Conservation (phyloP, 176 grass and related monocot genomes). For the Triticum turgidum region DNA sequence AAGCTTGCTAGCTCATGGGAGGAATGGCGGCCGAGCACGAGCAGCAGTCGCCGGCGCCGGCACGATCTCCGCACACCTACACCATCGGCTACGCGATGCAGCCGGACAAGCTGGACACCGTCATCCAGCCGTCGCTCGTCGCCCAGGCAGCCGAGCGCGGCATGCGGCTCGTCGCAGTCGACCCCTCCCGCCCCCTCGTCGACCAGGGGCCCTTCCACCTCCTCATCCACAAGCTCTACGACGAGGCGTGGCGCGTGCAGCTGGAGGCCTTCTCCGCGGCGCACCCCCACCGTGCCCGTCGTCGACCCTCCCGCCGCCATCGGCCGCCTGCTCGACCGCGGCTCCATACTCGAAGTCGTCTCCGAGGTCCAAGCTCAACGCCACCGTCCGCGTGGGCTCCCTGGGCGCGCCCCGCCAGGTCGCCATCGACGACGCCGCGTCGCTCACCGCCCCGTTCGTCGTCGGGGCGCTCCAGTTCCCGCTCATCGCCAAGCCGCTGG, state of each 20-base stretch:
- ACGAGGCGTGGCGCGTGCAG: constrained; percentile 47
- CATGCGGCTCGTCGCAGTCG: constrained; percentile 49
- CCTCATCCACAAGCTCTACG: constrained; percentile 66
- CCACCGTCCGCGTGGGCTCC: neutral
- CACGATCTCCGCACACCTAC: neutral
- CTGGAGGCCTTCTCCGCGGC: constrained; percentile 50
- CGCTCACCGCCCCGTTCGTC: constrained; percentile 17
- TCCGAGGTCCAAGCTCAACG: constrained; percentile 25
- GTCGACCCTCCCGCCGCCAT: constrained; percentile 56
- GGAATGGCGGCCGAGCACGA: neutral
- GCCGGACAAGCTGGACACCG: constrained; percentile 57
- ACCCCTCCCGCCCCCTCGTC: constrained; percentile 35
- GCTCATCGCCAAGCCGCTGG: constrained; percentile 21
- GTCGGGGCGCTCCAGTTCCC: constrained; percentile 50
- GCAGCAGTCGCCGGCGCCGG: neutral
- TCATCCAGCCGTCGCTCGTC: constrained; percentile 63
- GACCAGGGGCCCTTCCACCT: constrained; percentile 73
- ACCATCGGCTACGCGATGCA: constrained; percentile 58
- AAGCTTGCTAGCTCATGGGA: neutral
- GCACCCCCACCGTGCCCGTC: constrained; percentile 49
- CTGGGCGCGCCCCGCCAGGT: neutral
- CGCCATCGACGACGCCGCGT: neutral
- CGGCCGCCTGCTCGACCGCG: constrained; percentile 64
- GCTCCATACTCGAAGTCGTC: constrained; percentile 67
- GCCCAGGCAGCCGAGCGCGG: constrained; percentile 29